A percentile compares a stretch with the other conserved stretches of the same genome.
phyloP scores from a whole-genome alignment of 78 protist genomes.

The Dictyostelium brefeldianum region DNA sequence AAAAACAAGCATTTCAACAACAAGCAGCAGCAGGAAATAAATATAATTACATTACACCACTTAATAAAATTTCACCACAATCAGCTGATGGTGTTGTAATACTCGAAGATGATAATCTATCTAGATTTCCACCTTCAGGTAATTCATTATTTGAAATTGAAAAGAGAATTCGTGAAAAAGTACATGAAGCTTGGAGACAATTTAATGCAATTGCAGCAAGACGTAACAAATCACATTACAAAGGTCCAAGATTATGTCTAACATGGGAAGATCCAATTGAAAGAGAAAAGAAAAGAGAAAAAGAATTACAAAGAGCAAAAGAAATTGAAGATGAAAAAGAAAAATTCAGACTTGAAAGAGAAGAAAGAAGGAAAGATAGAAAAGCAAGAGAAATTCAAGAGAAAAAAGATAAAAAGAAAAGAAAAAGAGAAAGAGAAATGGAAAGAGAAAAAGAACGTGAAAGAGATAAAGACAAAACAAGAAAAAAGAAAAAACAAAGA shows the following conservation, averaged over 20 bases:
- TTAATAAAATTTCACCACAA: conserved; percentile 4
- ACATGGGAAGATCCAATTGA: background rate
- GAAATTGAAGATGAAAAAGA: background rate
- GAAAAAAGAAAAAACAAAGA: background rate
- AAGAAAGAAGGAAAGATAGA: background rate
- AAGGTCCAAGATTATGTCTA: background rate
- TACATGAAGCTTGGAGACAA: conserved; percentile 23
- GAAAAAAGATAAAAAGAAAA: background rate
- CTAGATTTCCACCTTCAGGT: background rate
- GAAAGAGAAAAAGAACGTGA: background rate
- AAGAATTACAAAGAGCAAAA: background rate
- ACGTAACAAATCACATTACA: conserved; percentile 7
- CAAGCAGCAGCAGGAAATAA: background rate
- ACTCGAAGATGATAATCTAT: background rate
- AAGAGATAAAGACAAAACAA: background rate
- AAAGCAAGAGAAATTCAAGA: background rate
- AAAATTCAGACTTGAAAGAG: background rate
- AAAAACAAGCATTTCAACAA: background rate
- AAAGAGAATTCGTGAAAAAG: background rate
- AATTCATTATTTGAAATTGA: background rate
- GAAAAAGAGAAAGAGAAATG: background rate
- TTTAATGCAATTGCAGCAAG: conserved; percentile 22
- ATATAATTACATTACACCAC: conserved; percentile 2
- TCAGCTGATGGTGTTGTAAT: background rate
- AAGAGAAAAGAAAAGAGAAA: background rate